phyloP scores from a whole-genome alignment of 2,329 filamentous ascomycete genomes.

The Xylariaceae sp. region DNA sequence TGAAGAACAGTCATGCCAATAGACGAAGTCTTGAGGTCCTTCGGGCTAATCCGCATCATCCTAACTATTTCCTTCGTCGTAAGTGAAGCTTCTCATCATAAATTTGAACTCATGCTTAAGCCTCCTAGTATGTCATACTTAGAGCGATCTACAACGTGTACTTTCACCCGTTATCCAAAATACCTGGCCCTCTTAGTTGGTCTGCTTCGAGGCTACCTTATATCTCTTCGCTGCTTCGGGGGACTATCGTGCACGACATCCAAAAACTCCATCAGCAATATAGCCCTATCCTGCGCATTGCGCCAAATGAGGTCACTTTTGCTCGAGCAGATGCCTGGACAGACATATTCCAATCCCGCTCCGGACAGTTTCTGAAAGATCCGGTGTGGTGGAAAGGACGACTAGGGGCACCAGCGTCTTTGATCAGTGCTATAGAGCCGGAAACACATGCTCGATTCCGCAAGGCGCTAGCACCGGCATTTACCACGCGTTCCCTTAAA shows the following conservation, averaged over 20 bases:
- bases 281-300: constrained; percentile 21
- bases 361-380: constrained; percentile 24
- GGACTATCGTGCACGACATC: constrained; percentile 20
- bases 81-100: too few species aligned
- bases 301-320: constrained; percentile 22
- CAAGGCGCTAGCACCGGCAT: constrained; percentile 22
- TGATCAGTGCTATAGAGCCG: constrained; percentile 28
- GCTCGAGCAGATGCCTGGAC: constrained; percentile 17
- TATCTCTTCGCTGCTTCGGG: constrained; percentile 15
- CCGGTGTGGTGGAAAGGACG: constrained; percentile 26
- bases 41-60: too few species aligned
- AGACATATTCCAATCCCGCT: constrained; percentile 19
- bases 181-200: constrained; percentile 19
- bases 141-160: constrained; percentile 14
- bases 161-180: constrained; percentile 17
- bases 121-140: constrained; percentile 12
- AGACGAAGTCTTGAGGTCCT: too few species aligned
- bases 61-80: too few species aligned
- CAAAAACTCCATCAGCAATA: constrained; percentile 21
- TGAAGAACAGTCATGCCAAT: too few species aligned
- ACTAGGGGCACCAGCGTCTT: constrained; percentile 19
- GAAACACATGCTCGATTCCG: constrained; percentile 23
- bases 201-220: constrained; percentile 20
- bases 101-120: too few species aligned
- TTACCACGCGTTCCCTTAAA: constrained; percentile 24